Evolutionary conservation across 164 flowering plant species (phyloP).

Genomic region (Vitis riparia): DNA sequence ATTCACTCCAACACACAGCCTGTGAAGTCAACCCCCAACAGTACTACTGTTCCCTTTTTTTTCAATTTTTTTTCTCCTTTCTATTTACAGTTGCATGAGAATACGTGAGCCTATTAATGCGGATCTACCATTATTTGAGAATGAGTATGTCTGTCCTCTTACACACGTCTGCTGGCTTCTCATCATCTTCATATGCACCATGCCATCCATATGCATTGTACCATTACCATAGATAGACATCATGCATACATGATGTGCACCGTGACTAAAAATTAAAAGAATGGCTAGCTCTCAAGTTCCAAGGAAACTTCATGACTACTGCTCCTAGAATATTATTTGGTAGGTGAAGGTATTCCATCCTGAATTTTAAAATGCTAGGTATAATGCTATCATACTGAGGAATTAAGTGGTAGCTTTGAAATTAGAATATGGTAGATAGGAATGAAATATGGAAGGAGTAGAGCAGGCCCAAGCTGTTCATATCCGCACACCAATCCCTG

Average conservation of each 20-base stretch:
- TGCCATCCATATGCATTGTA: not conserved
- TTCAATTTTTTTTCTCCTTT: not conserved
- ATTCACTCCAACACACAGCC: conserved; percentile 30
- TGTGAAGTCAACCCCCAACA: conserved; percentile 51
- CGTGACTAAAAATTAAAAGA: not conserved
- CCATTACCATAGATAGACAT: not conserved
- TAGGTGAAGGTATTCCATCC: not conserved
- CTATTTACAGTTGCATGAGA: conserved; percentile 31
- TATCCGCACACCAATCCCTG: too few species aligned
- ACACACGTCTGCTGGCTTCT: conserved; percentile 5
- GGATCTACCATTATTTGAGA: conserved; percentile 46
- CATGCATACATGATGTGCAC: too few species aligned
- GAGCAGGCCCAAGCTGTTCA: too few species aligned
- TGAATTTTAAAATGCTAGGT: not conserved
- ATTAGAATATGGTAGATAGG: too few species aligned
- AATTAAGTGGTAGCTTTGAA: not conserved
- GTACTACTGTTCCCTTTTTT: conserved; percentile 15
- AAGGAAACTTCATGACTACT: not conserved
- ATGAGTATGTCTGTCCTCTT: conserved; percentile 57
- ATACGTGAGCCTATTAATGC: conserved; percentile 52
- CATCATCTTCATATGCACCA: not conserved
- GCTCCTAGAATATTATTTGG: not conserved
- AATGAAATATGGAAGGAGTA: too few species aligned
- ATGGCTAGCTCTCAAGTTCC: not conserved
- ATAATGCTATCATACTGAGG: conserved; percentile 2